Evolutionary conservation across 805 yeast species (phyloP).

Genomic region (Candida pseudoglaebosa): DNA sequence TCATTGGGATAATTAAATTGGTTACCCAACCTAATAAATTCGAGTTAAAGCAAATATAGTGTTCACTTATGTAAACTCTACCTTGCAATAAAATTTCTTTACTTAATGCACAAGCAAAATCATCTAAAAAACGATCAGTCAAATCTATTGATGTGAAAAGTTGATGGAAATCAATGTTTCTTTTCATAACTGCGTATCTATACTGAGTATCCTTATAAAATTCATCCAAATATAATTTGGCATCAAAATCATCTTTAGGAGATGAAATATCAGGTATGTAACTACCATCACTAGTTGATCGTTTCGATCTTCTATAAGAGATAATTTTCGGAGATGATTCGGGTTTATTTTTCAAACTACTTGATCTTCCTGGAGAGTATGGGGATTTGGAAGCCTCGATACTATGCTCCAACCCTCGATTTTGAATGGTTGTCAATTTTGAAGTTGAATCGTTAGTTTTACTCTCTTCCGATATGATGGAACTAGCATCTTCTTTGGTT

Average conservation of each 20-base stretch:
- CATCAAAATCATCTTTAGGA: constrained; percentile 26
- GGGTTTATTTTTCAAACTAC: not conserved
- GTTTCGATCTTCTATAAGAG: constrained; percentile 32
- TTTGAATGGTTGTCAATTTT: constrained; percentile 1
- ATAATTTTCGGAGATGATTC: constrained; percentile 35
- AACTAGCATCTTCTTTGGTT: constrained; percentile 47
- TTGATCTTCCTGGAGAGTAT: not conserved
- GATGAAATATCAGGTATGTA: constrained; percentile 12
- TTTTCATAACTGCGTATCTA: constrained; percentile 57
- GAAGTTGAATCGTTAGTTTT: constrained; percentile 5
- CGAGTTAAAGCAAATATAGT: constrained; percentile 79
- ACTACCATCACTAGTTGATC: constrained; percentile 31
- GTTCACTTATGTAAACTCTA: constrained; percentile 73
- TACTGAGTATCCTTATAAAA: constrained; percentile 54
- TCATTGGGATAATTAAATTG: constrained; percentile 64
- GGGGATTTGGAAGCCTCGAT: not conserved
- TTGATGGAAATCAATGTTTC: constrained; percentile 74
- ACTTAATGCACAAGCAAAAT: constrained; percentile 85
- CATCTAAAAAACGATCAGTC: constrained; percentile 75
- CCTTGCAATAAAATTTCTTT: constrained; percentile 88
- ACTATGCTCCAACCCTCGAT: not conserved
- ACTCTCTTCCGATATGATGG: constrained; percentile 25
- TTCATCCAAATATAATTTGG: constrained; percentile 53
- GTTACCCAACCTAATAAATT: constrained; percentile 90
- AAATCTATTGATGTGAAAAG: constrained; percentile 64